Evolutionary conservation across 768 basidiomycete species (phyloP), one percentile per base, ranked within the genome.

Genomic region (Filobasidium wieringae): DNA sequence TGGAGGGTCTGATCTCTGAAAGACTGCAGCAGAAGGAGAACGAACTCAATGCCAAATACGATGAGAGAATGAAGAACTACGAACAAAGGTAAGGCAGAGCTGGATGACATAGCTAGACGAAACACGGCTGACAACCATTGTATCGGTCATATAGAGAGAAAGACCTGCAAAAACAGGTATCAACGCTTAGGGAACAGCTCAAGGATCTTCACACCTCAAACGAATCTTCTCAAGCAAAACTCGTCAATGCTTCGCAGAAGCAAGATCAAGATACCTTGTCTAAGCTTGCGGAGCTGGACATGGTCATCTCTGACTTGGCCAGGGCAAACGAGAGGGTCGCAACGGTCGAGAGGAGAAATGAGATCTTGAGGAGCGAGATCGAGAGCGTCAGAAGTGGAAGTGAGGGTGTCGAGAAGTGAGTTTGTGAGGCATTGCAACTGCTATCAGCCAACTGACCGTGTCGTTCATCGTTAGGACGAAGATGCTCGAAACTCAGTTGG

Each of bases 181-280:
- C 85, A n/a, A 78, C 93, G 11, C 82, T 85, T 40, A 89, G 87
- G 69, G 83, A 82, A 30, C 95, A 99, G 73, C 79, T 99, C 7
- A 83, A 86, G 24, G 92, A 93, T 63, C 79, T 97, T 36, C 86
- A 91, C 51, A 80, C 82, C 41, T 92, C 88, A 0, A 88, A 92
- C 70, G 95, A 97, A 67, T 84, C 84, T 15, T 91, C 84, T 47
- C 89, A 97, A 68, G 91, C 93, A 4, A 88, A 86, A 69, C 80
- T 99, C 12, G 76, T 97, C 53, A 86, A 96, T 65, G 90, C 89
- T 52, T 87, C 83, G 60, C 86, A 90, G 69, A 82, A 88, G 32
- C 89, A 95, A 90, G 90, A 97, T 72, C 88, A 95, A 68, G 93
- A 96, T 70, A 85, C 88, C 9, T 79, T 90, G 4, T 81, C 89